These are phyloP conservation scores for Biscutella laevigata DNA, from an alignment of 441 rosid genomes.

Conservation along the genomic window DNA sequence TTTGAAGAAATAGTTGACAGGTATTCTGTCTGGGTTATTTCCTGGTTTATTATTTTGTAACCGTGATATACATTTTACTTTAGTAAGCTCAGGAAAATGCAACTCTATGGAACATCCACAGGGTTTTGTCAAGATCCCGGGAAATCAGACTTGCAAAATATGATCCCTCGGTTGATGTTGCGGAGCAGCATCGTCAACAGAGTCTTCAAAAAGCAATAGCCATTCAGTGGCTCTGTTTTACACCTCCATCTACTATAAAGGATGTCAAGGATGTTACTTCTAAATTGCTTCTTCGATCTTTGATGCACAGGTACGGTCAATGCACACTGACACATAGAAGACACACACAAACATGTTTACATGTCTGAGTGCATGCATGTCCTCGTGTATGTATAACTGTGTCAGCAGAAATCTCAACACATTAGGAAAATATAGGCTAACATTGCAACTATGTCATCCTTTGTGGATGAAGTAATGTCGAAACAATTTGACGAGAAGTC, in stretches of 20 bases:
- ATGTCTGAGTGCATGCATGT: not conserved
- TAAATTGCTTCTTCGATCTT: constrained; percentile 71
- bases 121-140: constrained; percentile 88
- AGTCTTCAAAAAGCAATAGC: constrained; percentile 93
- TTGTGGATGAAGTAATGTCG: not conserved
- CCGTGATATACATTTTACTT: not conserved
- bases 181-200: constrained; percentile 88
- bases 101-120: constrained; percentile 28
- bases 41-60: constrained; percentile 6
- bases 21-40: constrained; percentile 33
- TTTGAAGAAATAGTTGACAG: constrained; percentile 96
- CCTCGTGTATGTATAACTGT: not conserved
- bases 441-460: not conserved
- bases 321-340: not conserved
- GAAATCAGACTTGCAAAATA: constrained; percentile 70
- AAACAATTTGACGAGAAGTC: not conserved
- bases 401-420: not conserved
- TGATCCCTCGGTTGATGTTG: constrained; percentile 71
- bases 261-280: constrained; percentile 56
- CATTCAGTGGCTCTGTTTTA: constrained; percentile 97
- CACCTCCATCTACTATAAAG: constrained; percentile 82
- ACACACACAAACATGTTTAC: not conserved
- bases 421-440: not conserved
- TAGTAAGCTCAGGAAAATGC: constrained; percentile 10
- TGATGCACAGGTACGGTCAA: constrained; percentile 67